A percentile compares a stretch with the other conserved stretches of the same genome.
phyloP scores from a whole-genome alignment of 257 asterid genomes.

The Galeopsis tetrahit region DNA sequence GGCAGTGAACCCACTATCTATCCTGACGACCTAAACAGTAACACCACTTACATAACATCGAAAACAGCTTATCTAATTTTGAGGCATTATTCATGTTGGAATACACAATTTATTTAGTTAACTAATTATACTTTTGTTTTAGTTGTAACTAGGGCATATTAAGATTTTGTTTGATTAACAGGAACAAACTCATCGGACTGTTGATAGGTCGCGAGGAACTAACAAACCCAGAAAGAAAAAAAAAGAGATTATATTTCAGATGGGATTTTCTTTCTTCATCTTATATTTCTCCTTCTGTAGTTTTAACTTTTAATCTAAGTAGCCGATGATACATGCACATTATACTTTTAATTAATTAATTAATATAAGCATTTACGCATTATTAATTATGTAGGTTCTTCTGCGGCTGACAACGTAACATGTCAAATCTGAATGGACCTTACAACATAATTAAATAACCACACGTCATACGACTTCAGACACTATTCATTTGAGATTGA shows the following conservation, averaged over 20 bases:
- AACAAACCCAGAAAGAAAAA: neutral
- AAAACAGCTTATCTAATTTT: too few relatives aligned
- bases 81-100: too few relatives aligned
- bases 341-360: neutral
- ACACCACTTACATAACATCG: too few relatives aligned
- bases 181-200: conserved; percentile 13
- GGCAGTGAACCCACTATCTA: too few relatives aligned
- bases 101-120: too few relatives aligned
- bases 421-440: neutral
- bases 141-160: neutral
- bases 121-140: too few relatives aligned
- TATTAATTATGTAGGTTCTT: neutral
- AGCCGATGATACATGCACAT: neutral
- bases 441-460: neutral
- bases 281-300: neutral
- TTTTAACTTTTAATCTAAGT: neutral
- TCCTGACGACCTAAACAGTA: too few relatives aligned
- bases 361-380: neutral
- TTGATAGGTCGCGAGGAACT: neutral
- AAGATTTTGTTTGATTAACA: neutral
- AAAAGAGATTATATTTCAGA: neutral
- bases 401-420: neutral
- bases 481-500: too few relatives aligned
- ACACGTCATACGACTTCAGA: neutral
- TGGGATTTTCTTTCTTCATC: conserved; percentile 13